Base-by-base conservation (phyloP, 805 yeast genomes). In the Candida alai region DNA sequence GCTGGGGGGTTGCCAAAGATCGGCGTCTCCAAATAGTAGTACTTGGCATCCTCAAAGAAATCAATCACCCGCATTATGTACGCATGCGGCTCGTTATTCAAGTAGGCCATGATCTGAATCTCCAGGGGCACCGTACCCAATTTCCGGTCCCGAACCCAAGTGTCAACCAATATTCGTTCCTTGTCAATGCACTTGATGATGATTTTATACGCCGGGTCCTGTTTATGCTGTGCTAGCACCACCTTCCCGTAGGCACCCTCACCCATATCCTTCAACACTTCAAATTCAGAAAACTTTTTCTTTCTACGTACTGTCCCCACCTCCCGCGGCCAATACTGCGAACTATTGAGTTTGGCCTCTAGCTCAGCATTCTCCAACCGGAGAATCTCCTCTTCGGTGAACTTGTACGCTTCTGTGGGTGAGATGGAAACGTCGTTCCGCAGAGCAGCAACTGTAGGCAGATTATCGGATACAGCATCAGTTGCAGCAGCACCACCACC, bases 231-330 rank as follows among this genome's bases (percentile, higher is more conserved):
- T 4, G 85, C 93, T 16, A 86, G 68, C 17, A 86, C 81, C 13
- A 93, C 98, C 52, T 86, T 85, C 9, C 98, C 98, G 52, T 93
- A 93, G 0, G 97, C 96, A 24, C 98, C 98, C 56, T 84, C 90
- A 1, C 98, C 98, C 78, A 93, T 76, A 42, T 79, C 76, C 53
- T 84, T 83, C 28, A 87, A 29, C 1, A 84, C 73, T 1, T 63
- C 58, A 48, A 86, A 93, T 53, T 88, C 95, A 0, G 70, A 55
- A 42, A 86, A 73, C 40, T 77, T 75, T 53, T 85, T 85, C 14
- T 73, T 78, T 35, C 96, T 72, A 49, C 93, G 74, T 36, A 68
- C 65, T 5, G 70, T 63, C 2, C 97, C 97, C 11, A 69, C 68
- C 19, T 62, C 68, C 15, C 39, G 41, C 0, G 81, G 81, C 70